Conservation (phyloP, 495 filamentous ascomycete species). For the Podospora tetraspora region DNA sequence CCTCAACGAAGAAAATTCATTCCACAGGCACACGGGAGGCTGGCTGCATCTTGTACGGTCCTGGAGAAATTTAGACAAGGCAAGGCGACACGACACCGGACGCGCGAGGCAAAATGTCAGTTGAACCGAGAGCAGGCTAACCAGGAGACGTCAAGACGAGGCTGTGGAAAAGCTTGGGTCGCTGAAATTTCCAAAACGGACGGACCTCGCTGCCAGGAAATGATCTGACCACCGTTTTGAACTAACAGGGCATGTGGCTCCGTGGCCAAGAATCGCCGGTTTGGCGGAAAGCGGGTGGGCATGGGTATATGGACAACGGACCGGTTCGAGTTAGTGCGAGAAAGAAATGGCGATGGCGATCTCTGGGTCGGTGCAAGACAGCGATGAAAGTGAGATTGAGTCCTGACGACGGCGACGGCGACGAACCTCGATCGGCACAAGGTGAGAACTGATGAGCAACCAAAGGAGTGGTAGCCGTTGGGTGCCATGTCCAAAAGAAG, state of each 20-base stretch:
- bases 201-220: neutral
- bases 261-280: neutral
- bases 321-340: neutral
- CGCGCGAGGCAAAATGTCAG: slow-evolving; percentile 6
- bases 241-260: neutral
- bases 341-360: neutral
- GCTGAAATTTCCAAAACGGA: neutral
- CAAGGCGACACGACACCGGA: neutral
- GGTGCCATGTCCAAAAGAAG: neutral
- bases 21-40: slow-evolving; percentile 2
- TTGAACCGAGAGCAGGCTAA: slow-evolving; percentile 12
- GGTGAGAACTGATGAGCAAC: neutral
- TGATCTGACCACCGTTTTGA: neutral
- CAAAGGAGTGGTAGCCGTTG: neutral
- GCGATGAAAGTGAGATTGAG: slow-evolving; percentile 1
- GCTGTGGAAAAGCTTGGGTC: neutral
- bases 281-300: neutral
- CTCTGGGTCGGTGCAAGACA: neutral
- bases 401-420: neutral
- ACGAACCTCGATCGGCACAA: neutral
- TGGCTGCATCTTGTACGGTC: slow-evolving; percentile 20
- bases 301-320: slow-evolving; percentile 6
- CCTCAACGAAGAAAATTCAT: slow-evolving; percentile 3
- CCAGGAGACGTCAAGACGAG: neutral
- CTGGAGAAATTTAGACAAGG: slow-evolving; percentile 23